Base-by-base conservation (phyloP, 306 rosid species). In the Medicago lupulina region DNA sequence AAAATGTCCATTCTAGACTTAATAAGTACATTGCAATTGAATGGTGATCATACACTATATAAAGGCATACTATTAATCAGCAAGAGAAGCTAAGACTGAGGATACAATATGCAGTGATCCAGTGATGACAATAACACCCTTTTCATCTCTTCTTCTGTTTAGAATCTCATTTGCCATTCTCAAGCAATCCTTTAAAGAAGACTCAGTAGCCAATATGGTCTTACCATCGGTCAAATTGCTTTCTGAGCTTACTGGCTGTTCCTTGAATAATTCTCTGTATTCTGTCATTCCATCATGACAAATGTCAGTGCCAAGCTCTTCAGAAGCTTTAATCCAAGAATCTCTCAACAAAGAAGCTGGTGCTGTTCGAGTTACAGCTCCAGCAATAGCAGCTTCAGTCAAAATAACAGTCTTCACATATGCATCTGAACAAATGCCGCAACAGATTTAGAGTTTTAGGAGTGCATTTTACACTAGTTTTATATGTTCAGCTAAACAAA, bases 101-200 rank as follows among this genome's bases (percentile, higher is more conserved):
- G 97, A 82, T 59, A 86, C 87, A 39, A 89, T 67, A 87, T 90
- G 96, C 71, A 95, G 88, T 63, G 99, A 92, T 41, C 97, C 93
- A 10, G 97, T 85, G 34, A 90, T 82, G 62, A 89, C 87, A 77
- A 86, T 70, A 72, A 92, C 50, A 41, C 85, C 75, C 38, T 31
- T 71, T 34, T 73, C 83, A 19, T 75, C 84, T 21, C 78, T 76
- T 40, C 65, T 75, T 16, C 75, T 69, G 78, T 59, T 66, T 51
- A 85, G 85, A 72, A 84, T 85, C 85, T 85, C 70, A 50, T 85
- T 81, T 25, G 87, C 87, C 31, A 70, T 21, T 82, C 69, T 85
- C 84, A 95, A 59, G 41, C 93, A 87, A 71, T 28, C 75, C 82
- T 58, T 78, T 74, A 89, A 77, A 16, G 86, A 89, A 14, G 85